These are phyloP conservation scores for Cornus florida DNA, from an alignment of 148 eudicot species.

Conservation along the genomic window DNA sequence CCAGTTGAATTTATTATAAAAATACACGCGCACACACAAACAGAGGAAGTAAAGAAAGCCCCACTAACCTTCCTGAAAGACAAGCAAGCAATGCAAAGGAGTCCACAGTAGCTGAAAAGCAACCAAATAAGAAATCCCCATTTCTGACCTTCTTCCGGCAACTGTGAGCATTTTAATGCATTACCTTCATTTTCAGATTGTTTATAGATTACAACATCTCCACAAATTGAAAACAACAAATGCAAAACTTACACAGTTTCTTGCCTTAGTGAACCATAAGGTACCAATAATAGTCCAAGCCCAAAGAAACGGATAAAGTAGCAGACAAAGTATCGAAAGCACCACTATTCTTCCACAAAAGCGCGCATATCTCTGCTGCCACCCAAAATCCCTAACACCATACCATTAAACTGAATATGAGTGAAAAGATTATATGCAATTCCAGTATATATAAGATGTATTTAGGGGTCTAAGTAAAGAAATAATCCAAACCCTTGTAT, in stretches of 20 bases:
- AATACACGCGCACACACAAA: not conserved
- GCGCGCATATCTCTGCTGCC: slow-evolving; percentile 90
- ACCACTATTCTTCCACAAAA: slow-evolving; percentile 88
- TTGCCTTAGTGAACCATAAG: slow-evolving; percentile 79
- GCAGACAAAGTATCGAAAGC: slow-evolving; percentile 64
- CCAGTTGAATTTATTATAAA: not conserved
- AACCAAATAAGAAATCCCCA: slow-evolving; percentile 98
- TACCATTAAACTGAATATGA: not conserved
- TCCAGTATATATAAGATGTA: not conserved
- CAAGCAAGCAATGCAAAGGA: slow-evolving; percentile 74
- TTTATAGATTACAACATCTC: not conserved
- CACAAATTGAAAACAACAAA: not conserved
- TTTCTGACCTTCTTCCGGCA: slow-evolving; percentile 95
- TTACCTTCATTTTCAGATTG: slow-evolving; percentile 8
- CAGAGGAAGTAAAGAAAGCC: not conserved
- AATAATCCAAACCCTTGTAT: not conserved
- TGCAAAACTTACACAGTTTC: slow-evolving; percentile 61
- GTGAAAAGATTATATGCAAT: not conserved
- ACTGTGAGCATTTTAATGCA: slow-evolving; percentile 46
- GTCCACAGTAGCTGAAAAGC: slow-evolving; percentile 95
- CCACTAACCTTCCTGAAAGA: slow-evolving; percentile 68
- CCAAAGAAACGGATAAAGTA: slow-evolving; percentile 93
- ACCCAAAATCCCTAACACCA: slow-evolving; percentile 77
- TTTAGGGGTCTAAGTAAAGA: not conserved
- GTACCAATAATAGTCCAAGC: slow-evolving; percentile 89